Evolutionary conservation across 2,329 filamentous ascomycete species (phyloP).

Genomic region (Nigrograna mackinnonii): DNA sequence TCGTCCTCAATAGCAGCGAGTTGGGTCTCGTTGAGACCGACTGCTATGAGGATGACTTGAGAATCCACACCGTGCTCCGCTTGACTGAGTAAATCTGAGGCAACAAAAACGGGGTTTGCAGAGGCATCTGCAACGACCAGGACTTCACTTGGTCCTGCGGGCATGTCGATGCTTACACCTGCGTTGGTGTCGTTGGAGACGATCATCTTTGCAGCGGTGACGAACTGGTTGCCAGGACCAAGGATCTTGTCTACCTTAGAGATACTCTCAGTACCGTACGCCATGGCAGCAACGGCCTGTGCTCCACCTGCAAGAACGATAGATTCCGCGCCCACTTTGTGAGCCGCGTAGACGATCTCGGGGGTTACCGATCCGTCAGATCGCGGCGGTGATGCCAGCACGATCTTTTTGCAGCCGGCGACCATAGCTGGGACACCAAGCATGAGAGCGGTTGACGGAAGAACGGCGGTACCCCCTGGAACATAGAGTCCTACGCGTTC

Average conservation of each 20-base stretch:
- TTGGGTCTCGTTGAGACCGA: constrained; percentile 74
- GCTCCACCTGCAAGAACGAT: constrained; percentile 96
- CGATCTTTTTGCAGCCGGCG: constrained; percentile 92
- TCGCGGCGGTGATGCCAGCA: constrained; percentile 88
- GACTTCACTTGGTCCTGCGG: constrained; percentile 93
- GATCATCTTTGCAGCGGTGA: constrained; percentile 97
- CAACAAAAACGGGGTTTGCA: constrained; percentile 91
- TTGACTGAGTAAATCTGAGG: constrained; percentile 91
- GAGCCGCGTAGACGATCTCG: constrained; percentile 95
- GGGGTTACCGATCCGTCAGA: constrained; percentile 89
- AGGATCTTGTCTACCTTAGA: constrained; percentile 99
- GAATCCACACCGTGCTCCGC: constrained; percentile 97
- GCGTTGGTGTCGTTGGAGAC: constrained; percentile 97
- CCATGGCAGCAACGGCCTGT: constrained; percentile 94
- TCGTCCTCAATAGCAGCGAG: constrained; percentile 88
- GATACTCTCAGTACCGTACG: constrained; percentile 93
- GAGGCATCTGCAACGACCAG: constrained; percentile 91
- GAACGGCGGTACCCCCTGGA: constrained; percentile 93
- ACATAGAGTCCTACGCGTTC: constrained; percentile 97
- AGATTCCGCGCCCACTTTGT: constrained; percentile 94
- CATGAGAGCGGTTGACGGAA: constrained; percentile 97
- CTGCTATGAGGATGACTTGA: constrained; percentile 88
- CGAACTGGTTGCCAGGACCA: constrained; percentile 96
- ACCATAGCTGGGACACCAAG: constrained; percentile 97
- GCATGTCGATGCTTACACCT: constrained; percentile 97